Evolutionary conservation across 306 rosid genomes (phyloP), one percentile per base, ranked within the genome.

Genomic region (Cajanus cajan): DNA sequence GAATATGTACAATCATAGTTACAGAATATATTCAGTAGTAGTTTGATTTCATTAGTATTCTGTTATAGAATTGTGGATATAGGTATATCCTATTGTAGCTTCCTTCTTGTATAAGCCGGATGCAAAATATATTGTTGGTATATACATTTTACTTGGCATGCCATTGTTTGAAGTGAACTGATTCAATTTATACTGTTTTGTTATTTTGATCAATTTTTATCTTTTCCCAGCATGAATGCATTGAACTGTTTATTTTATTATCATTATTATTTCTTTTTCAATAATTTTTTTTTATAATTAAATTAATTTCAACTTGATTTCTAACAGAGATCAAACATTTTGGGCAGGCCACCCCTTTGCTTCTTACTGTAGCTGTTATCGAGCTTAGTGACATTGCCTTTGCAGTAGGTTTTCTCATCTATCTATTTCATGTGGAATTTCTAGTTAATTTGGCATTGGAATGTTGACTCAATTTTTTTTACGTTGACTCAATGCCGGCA

Each of bases 291-390:
- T 73, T 31, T 51, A 63, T 41, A 79, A 63, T 82, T 79, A 78
- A 90, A 89, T 88, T 87, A 85, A 87, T 92, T 83, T 81, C 61
- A 72, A 83, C 81, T 87, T 86, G 87, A 86, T 87, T 87, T 91
- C 98, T 95, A 95, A 95, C 96, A 95, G 97, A 97, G 92, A 84
- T 92, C 90, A 86, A 90, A 92, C 90, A 84, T 95, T 95, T 95
- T 95, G 98, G 98, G 85, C 98, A 91, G 98, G 98, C 98, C 69
- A 95, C 98, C 71, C 98, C 98, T 84, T 90, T 95, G 77, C 98
- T 95, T 85, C 97, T 95, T 81, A 93, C 96, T 1, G 94, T 95
- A 81, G 98, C 97, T 61, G 90, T 95, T 74, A 82, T 93, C 69
- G 98, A 95, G 87, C 97, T 95, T 87, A 92, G 98, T 82, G 98